These are phyloP conservation scores for Entomophthora muscae DNA, from an alignment of 371 early-diverging fungal species.

Conservation along the genomic window DNA sequence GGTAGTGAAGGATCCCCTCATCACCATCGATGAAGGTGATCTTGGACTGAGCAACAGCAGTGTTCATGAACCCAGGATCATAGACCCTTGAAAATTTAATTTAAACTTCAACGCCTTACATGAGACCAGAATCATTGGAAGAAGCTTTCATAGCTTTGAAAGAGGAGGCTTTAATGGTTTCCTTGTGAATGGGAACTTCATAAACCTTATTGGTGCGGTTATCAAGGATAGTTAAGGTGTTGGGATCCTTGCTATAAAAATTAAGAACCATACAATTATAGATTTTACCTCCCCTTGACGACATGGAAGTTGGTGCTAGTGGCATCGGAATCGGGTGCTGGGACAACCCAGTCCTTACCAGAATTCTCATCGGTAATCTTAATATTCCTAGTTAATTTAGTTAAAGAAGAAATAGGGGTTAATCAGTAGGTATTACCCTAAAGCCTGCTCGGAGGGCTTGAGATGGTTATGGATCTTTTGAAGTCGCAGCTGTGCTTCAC, in stretches of 20 bases:
- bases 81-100: conserved; percentile 10
- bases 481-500: conserved; percentile 3
- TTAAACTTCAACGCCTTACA: conserved; percentile 5
- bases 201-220: conserved; percentile 23
- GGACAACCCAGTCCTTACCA: background rate
- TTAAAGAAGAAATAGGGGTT: background rate
- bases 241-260: conserved; percentile 9
- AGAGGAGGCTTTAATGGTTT: conserved; percentile 15
- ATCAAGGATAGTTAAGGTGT: conserved; percentile 15
- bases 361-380: background rate
- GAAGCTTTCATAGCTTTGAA: conserved; percentile 16
- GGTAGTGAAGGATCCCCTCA: conserved; percentile 28
- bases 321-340: background rate
- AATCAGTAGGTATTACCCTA: background rate
- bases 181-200: conserved; percentile 16
- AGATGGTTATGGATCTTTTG: conserved; percentile 3
- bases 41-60: conserved; percentile 30
- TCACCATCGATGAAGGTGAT: conserved; percentile 46
- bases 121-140: conserved; percentile 12
- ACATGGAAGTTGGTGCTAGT: background rate
- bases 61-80: conserved; percentile 25
- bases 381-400: too few species aligned
- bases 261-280: background rate
- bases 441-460: background rate
- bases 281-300: background rate